Conservation (phyloP, 2,329 filamentous ascomycete genomes). For the Incumbomyces lentus region DNA sequence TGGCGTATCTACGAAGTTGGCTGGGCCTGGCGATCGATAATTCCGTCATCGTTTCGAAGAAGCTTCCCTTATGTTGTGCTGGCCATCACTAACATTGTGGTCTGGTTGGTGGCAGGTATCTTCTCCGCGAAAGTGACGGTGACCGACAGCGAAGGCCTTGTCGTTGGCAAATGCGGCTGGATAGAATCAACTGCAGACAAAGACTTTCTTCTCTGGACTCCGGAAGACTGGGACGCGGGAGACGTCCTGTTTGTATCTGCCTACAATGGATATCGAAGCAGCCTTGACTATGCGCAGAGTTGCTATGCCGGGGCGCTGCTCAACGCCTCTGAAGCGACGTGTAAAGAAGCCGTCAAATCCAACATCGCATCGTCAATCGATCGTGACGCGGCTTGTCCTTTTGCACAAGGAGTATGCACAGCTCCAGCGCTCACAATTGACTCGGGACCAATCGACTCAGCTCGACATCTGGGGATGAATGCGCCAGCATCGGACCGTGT, state of each 20-base stretch:
- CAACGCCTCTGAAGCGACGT: slow-evolving; percentile 4
- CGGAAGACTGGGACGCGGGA: not conserved
- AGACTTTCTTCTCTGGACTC: slow-evolving; percentile 7
- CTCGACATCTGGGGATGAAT: slow-evolving; percentile 11
- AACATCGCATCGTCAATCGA: slow-evolving; percentile 3
- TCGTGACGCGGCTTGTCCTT: slow-evolving; percentile 2
- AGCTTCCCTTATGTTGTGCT: not conserved
- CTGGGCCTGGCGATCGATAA: slow-evolving; percentile 6
- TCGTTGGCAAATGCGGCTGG: slow-evolving; percentile 5
- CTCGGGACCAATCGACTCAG: slow-evolving; percentile 9
- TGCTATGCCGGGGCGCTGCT: slow-evolving; percentile 1
- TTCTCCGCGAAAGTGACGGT: slow-evolving; percentile 4
- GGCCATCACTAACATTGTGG: not conserved
- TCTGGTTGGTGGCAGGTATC: slow-evolving; percentile 3
- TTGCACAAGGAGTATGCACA: not conserved
- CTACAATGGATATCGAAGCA: slow-evolving; percentile 4
- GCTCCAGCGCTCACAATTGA: slow-evolving; percentile 5
- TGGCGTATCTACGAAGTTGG: slow-evolving; percentile 2
- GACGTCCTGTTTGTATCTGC: slow-evolving; percentile 7
- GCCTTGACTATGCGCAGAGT: slow-evolving; percentile 1
- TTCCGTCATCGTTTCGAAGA: slow-evolving; percentile 1
- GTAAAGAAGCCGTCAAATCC: not conserved
- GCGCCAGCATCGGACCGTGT: slow-evolving; percentile 3
- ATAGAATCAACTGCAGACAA: slow-evolving; percentile 5
- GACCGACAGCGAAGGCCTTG: slow-evolving; percentile 3